phyloP scores from a whole-genome alignment of 768 basidiomycete species.

The Suillus subluteus region DNA sequence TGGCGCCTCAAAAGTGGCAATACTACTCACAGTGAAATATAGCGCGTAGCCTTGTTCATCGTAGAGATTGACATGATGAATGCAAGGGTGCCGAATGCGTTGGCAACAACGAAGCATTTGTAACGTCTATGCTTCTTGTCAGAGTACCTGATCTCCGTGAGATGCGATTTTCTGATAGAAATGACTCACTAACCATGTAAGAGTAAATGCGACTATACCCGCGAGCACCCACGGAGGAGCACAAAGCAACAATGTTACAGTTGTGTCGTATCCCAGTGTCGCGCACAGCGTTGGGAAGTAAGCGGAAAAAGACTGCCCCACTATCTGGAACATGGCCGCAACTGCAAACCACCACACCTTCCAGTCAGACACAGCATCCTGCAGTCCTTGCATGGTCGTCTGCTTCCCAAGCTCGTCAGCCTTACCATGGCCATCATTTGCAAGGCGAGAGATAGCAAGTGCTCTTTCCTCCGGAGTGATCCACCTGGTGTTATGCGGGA shows the following conservation, averaged over 20 bases:
- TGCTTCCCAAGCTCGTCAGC: conserved; percentile 39
- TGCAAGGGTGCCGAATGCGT: background rate
- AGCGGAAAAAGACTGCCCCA: background rate
- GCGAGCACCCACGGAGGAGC: conserved; percentile 1
- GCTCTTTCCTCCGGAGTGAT: conserved; percentile 33
- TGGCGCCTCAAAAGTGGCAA: background rate
- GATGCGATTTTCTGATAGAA: background rate
- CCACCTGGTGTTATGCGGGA: conserved; percentile 36
- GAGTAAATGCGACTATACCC: background rate
- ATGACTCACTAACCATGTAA: background rate
- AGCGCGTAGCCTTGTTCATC: background rate
- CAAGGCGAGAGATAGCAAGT: conserved; percentile 35
- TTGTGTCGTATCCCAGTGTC: background rate
- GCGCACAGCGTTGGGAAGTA: conserved; percentile 5
- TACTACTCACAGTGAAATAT: background rate
- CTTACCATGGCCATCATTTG: conserved; percentile 47
- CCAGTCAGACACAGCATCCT: conserved; percentile 68
- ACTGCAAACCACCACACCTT: conserved; percentile 81
- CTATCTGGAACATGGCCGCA: conserved; percentile 36
- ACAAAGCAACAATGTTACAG: background rate
- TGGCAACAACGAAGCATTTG: background rate
- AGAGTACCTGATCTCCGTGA: background rate
- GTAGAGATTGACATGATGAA: background rate
- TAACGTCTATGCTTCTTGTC: background rate
- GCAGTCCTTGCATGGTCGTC: conserved; percentile 47